phyloP scores from a whole-genome alignment of 179 eudicot genomes.

The Beta lomatogona region DNA sequence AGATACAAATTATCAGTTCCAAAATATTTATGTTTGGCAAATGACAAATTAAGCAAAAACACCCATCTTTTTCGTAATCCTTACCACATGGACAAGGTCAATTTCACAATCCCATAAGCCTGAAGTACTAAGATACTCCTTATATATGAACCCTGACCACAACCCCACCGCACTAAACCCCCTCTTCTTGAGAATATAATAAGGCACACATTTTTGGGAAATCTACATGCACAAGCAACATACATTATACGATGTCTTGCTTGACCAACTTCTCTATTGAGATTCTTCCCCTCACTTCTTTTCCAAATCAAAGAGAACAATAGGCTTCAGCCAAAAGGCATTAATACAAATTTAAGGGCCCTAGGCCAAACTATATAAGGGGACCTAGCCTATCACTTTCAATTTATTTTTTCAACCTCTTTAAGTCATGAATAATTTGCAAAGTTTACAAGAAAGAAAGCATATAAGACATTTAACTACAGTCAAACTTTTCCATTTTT shows the following conservation, averaged over 20 bases:
- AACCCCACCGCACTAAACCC: not conserved
- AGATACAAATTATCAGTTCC: not conserved
- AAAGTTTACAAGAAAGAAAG: too few relatives aligned
- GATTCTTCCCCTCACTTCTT: not conserved
- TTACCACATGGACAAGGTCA: not conserved
- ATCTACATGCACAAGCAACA: not conserved
- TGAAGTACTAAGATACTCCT: not conserved
- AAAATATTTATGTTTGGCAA: not conserved
- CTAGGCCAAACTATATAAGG: not conserved
- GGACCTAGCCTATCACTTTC: not conserved
- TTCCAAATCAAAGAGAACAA: not conserved
- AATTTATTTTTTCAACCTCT: not conserved
- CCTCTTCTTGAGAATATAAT: not conserved
- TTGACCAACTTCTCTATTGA: not conserved
- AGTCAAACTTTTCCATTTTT: too few relatives aligned
- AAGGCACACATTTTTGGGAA: too few relatives aligned
- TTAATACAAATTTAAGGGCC: not conserved
- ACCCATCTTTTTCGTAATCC: too few relatives aligned
- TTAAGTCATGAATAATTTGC: not conserved
- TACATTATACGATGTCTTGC: not conserved
- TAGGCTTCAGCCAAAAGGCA: not conserved
- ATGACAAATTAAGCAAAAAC: not conserved
- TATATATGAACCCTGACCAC: not conserved
- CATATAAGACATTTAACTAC: too few relatives aligned
- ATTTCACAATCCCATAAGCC: too few relatives aligned